Conservation (phyloP, 73 alveolate species). For the Effrenium voratum region DNA sequence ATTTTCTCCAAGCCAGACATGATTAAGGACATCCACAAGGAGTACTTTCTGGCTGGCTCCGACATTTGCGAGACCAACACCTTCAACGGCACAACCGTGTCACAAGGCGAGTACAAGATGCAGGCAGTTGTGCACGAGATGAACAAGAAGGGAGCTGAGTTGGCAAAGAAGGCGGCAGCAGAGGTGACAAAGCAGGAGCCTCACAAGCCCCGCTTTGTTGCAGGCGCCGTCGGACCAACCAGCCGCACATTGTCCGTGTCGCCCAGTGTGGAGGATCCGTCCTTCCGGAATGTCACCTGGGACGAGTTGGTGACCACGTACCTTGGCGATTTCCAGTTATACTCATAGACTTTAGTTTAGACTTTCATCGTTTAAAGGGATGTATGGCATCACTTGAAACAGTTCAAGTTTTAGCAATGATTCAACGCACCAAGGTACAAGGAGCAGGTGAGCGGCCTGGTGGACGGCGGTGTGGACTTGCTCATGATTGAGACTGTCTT, state of each 20-base stretch:
- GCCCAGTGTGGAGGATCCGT: constrained; percentile 97
- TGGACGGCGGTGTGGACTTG: constrained; percentile 97
- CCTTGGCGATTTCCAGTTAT: no score
- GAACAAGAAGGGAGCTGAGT: constrained; percentile 94
- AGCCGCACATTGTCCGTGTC: constrained; percentile 96
- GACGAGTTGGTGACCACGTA: constrained; percentile 96
- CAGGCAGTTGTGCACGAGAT: constrained; percentile 95
- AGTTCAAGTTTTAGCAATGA: no score
- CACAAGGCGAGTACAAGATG: constrained; percentile 95
- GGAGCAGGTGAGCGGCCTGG: constrained; percentile 96
- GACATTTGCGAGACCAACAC: constrained; percentile 98
- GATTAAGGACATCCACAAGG: constrained; percentile 95
- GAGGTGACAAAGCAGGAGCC: constrained; percentile 94
- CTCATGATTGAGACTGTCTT: constrained; percentile 97
- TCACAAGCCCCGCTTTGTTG: constrained; percentile 96
- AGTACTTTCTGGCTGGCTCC: constrained; percentile 97
- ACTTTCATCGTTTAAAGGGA: no score
- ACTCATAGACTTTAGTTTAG: no score
- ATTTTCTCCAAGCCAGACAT: constrained; percentile 96
- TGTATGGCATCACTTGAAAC: no score
- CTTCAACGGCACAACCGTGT: constrained; percentile 96
- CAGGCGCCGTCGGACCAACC: constrained; percentile 98
- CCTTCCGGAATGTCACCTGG: constrained; percentile 95
- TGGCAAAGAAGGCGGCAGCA: constrained; percentile 96
- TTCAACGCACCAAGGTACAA: no score